Evolutionary conservation across 2,329 filamentous ascomycete species (phyloP), one percentile per base, ranked within the genome.

Genomic region (Fusarium torreyae): DNA sequence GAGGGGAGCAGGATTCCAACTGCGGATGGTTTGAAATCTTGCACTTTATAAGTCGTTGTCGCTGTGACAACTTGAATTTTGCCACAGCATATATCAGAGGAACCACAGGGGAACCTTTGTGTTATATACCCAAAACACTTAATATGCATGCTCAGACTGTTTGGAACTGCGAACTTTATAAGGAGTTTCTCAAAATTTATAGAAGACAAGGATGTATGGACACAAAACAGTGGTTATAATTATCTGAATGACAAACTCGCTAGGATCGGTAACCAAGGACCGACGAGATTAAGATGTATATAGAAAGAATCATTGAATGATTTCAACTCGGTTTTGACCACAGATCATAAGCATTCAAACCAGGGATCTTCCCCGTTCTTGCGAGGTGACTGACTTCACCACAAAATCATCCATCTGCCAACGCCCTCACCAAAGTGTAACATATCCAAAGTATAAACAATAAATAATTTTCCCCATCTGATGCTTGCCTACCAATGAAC

Each of bases 1-100:
- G 76, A 84, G 83, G 52, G 90, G 90, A 5, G 91, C 88, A 34
- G 88, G 90, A 10, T 92, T 89, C 80, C 86, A 84, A 14, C 78
- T 94, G 67, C 87, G 91, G 40, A 87, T 94, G 82, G 84, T 81
- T 13, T 83, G 57, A 69, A 11, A 28, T 22, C 7, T 17, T 10
- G 2, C 10, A 33, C 17, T 7, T 24, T 36, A 34, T 17, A 40
- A 24, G 22, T 24, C 22, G 13, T 15, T 24, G 10, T 36, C 14
- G 17, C n/a, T 55, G 11, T 42, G 36, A 39, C 24, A 48, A 31
- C 14, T 17, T 6, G 20, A 44, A 42, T 20, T 18, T 14, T 56
- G 22, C 22, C 38, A 31, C 22, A 15, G 15, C 17, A 20, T 14
- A 39, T 34, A n/a, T 9, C 26, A 18, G 43, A 42, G 36, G 40